Evolutionary conservation across 805 yeast genomes (phyloP), one percentile per base, ranked within the genome.

Genomic region (Phaffomyces antillensis): DNA sequence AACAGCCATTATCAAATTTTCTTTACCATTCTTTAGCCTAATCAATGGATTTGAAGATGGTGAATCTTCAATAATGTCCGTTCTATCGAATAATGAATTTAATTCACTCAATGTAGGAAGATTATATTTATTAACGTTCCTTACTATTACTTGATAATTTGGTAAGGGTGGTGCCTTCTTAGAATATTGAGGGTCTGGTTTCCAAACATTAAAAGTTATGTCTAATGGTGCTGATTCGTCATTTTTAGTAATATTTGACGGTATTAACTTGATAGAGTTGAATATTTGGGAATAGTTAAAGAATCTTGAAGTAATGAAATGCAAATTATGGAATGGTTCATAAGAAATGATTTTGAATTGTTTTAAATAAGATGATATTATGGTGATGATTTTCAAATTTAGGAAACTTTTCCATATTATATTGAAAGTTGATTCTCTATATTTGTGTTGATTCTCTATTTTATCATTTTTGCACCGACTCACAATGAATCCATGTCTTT

Each of bases 401-500:
- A 33, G 7, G 2, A 48, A 9, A 9, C 7, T 13, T 10, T n/a
- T 7, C 45, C 46, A 40, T 9, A 43, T 18, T 6, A 16, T 5
- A 5, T 17, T 26, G 7, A 40, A 13, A 28, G 42, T 36, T 18
- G 43, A 35, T 3, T 9, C 25, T 12, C 9, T 28, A 25, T 31
- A 18, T 12, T 23, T 23, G 3, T 39, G 25, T 3, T 35, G 40
- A 42, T 28, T 43, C 36, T 43, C 39, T 5, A 26, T 12, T 15
- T 17, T 25, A 16, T 40, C 43, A 11, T 57, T 49, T 10, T 36
- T 33, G 41, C 52, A 52, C 40, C 70, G 53, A 45, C 67, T 58
- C 1, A 86, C 84, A 18, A 84, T 72, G 58, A 83, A 90, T 0
- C 97, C 97, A 42, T 79, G 72, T 57, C 95, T 74, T 54, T 83